These are phyloP conservation scores for Meira miltonrushii DNA, from an alignment of 1,284 basidiomycete species.

Conservation along the genomic window DNA sequence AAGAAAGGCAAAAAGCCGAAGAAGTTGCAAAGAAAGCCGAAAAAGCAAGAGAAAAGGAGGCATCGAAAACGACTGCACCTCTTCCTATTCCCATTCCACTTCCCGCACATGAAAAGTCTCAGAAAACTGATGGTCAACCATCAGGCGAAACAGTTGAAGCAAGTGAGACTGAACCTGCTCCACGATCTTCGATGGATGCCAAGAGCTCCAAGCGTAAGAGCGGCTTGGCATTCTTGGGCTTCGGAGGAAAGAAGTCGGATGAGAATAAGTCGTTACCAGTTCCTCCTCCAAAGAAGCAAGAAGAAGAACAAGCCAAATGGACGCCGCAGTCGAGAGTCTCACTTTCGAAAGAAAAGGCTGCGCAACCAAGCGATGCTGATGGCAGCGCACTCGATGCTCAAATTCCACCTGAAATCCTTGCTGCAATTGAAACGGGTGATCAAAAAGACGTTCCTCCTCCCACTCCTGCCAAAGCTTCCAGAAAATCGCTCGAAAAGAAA, in stretches of 20 bases:
- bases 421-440: not conserved
- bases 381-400: not conserved
- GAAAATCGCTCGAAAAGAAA: no score
- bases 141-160: not conserved
- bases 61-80: not conserved
- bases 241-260: not conserved
- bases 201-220: not conserved
- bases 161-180: not conserved
- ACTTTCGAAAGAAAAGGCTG: not conserved
- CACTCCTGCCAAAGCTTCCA: no score
- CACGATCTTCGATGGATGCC: not conserved
- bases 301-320: no score
- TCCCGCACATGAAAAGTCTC: not conserved
- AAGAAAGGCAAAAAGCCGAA: not conserved
- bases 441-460: not conserved
- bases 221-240: not conserved
- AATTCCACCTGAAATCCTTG: slow-evolving; percentile 1
- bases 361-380: not conserved
- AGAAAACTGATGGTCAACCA: not conserved
- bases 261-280: not conserved
- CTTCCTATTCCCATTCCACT: slow-evolving; percentile 3
- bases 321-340: not conserved
- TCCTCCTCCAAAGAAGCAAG: not conserved
- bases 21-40: not conserved
- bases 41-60: not conserved